Percentiles rank a stretch among this genome's conserved stretches.
Conservation (phyloP, 2,329 filamentous ascomycete species). For the Didymella lethalis region DNA sequence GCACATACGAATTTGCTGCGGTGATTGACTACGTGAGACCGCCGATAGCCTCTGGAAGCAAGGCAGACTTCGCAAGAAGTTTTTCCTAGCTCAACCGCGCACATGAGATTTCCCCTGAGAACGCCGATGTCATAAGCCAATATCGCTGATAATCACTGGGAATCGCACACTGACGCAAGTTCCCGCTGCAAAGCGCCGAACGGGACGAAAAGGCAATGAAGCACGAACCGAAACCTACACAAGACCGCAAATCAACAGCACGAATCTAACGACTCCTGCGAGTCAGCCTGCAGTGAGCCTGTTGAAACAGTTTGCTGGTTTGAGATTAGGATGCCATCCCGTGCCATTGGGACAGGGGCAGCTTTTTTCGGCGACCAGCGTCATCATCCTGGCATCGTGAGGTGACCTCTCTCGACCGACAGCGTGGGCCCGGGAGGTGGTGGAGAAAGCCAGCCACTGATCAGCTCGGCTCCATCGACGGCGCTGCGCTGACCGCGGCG, state of each 20-base stretch:
- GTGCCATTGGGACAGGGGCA: conserved; percentile 26
- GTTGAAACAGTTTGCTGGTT: conserved; percentile 23
- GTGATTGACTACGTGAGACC: no score
- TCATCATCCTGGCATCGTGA: conserved; percentile 30
- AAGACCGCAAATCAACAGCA: background rate
- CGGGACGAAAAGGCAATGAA: background rate
- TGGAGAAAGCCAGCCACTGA: conserved; percentile 39
- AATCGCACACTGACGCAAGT: background rate
- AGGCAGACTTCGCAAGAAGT: background rate
- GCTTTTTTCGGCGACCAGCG: conserved; percentile 26
- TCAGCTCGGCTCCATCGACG: conserved; percentile 36
- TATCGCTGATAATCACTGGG: background rate
- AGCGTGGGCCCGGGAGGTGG: conserved; percentile 40
- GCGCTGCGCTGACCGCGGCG: conserved; percentile 36
- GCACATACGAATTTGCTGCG: background rate
- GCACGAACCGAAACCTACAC: conserved; percentile 1
- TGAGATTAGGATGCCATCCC: conserved; percentile 25
- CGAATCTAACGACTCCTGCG: conserved; percentile 6
- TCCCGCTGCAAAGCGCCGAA: conserved; percentile 1
- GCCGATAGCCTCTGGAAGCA: background rate
- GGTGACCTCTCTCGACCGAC: conserved; percentile 37
- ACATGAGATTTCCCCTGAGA: background rate
- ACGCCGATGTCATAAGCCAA: background rate
- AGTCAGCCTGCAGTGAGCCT: conserved; percentile 21
- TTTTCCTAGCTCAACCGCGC: background rate